phyloP scores from a whole-genome alignment of 2,329 filamentous ascomycete species.

The Monosporascus ibericus region DNA sequence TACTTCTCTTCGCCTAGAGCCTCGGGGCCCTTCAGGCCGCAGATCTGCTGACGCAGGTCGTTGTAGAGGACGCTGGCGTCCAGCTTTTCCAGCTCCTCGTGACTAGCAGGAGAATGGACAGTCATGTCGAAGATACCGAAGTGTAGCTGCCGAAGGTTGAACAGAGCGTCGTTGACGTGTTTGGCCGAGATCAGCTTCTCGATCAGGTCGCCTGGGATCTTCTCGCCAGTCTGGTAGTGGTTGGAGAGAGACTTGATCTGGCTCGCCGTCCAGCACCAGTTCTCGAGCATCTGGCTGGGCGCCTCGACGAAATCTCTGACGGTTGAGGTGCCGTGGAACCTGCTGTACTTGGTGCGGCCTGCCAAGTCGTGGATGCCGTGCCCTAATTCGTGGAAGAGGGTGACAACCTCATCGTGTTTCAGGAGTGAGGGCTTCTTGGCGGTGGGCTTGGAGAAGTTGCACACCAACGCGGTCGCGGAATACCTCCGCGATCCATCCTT shows the following conservation, averaged over 20 bases:
- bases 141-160: constrained; percentile 72
- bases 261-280: constrained; percentile 67
- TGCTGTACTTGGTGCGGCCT: constrained; percentile 55
- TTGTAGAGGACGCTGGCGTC: constrained; percentile 67
- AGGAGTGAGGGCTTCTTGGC: constrained; percentile 70
- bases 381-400: constrained; percentile 72
- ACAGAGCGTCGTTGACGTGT: constrained; percentile 74
- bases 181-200: constrained; percentile 69
- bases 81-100: constrained; percentile 60
- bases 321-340: constrained; percentile 62
- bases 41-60: constrained; percentile 63
- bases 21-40: constrained; percentile 69
- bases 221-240: constrained; percentile 65
- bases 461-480: constrained; percentile 73
- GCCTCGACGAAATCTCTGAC: constrained; percentile 67
- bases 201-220: constrained; percentile 70
- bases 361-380: constrained; percentile 66
- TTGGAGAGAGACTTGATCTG: constrained; percentile 62
- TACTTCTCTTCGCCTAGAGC: constrained; percentile 51
- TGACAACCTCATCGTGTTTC: constrained; percentile 78
- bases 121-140: constrained; percentile 84
- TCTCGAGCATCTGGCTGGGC: constrained; percentile 68
- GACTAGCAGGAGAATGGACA: constrained; percentile 64
- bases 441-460: constrained; percentile 80
- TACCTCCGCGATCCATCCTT: constrained; percentile 66